Conservation (phyloP, 1,284 basidiomycete species). For the Heterobasidion parviporum region DNA sequence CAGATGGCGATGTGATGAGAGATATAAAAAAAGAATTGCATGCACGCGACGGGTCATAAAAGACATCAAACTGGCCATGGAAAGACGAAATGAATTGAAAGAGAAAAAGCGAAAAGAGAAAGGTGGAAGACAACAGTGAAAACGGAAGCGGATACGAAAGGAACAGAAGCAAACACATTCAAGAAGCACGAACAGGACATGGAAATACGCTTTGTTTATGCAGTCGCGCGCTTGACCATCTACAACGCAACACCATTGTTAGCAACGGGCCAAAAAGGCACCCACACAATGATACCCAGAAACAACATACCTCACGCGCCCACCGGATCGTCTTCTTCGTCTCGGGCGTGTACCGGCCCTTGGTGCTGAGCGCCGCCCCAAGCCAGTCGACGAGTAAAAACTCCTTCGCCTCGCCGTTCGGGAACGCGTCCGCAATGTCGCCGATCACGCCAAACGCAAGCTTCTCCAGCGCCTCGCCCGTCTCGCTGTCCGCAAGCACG, state of each 20-base stretch:
- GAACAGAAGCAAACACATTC: not conserved
- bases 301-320: slow-evolving; percentile 67
- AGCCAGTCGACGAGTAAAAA: slow-evolving; percentile 80
- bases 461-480: slow-evolving; percentile 73
- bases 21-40: slow-evolving; percentile 5
- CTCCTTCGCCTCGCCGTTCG: slow-evolving; percentile 74
- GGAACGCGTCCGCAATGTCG: slow-evolving; percentile 86
- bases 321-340: slow-evolving; percentile 76
- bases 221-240: slow-evolving; percentile 67
- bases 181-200: not conserved
- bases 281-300: not conserved
- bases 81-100: not conserved
- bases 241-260: slow-evolving; percentile 15
- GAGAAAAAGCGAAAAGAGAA: not conserved
- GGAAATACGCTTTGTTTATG: slow-evolving; percentile 29
- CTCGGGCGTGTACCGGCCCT: slow-evolving; percentile 57
- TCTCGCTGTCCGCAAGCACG: slow-evolving; percentile 78
- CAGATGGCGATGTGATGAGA: slow-evolving; percentile 16
- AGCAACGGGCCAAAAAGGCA: not conserved
- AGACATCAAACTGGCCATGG: not conserved
- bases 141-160: not conserved
- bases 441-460: slow-evolving; percentile 82
- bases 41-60: slow-evolving; percentile 5
- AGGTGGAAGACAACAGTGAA: not conserved
- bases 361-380: slow-evolving; percentile 65